Evolutionary conservation across 2,329 filamentous ascomycete species (phyloP), one percentile per base, ranked within the genome.

Genomic region (Cryoendolithus antarcticus): DNA sequence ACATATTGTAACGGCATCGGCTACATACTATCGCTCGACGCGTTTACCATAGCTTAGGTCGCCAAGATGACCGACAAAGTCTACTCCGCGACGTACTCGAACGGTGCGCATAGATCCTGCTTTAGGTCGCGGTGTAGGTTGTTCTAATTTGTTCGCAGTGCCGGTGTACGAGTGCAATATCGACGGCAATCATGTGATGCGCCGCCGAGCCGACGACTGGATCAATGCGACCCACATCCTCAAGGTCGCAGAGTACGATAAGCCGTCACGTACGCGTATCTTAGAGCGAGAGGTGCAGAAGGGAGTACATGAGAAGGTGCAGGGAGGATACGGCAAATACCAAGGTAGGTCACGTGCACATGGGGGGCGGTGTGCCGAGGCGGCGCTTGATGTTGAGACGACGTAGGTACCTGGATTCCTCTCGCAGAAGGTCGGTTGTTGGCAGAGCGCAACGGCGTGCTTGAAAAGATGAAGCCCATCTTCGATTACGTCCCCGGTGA

Each of bases 141-240:
- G 29, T 27, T 12, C 9, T 34, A 10, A 40, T 42, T 41, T 35
- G n/a, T 37, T 35, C 42, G 41, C 55, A 95, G 86, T 94, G 45
- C 89, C 89, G 29, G 89, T 96, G 7, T 95, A 91, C 59, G 91
- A 96, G 59, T 91, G 77, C 63, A 86, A 93, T 59, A 80, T 93
- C 53, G 85, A 80, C 28, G 71, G 70, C 49, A 86, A 93, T 58
- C 86, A 95, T 83, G 83, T 96, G 48, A 98, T 98, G 91, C 82
- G 91, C 61, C 77, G 91, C 37, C 79, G 89, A 44, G 75, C 78
- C 38, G 91, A 98, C 62, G 79, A 96, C 63, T 98, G 89, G 86
- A 91, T 98, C 66, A 98, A 98, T 69, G 91, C 91, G n/a, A 98
- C 91, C 38, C 91, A 98, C 58, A 96, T 98, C 44, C 69, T 98